Conservation (phyloP, 805 yeast species). For the Ogataea pilisensis region DNA sequence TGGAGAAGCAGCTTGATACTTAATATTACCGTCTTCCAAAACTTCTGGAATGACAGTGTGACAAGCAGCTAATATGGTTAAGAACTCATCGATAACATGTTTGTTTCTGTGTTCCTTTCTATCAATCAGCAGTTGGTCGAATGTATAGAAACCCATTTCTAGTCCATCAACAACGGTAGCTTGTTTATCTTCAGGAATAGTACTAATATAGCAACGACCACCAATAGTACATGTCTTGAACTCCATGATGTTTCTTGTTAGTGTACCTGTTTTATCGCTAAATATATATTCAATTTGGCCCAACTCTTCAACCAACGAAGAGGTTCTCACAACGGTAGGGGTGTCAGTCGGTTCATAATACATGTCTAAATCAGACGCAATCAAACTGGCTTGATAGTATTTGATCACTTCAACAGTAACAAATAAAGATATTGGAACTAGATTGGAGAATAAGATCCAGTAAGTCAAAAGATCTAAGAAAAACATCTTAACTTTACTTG, state of each 20-base stretch:
- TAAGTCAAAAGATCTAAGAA: slow-evolving; percentile 86
- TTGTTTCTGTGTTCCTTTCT: slow-evolving; percentile 31
- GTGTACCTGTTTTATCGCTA: slow-evolving; percentile 96
- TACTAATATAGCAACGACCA: slow-evolving; percentile 82
- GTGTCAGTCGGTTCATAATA: slow-evolving; percentile 85
- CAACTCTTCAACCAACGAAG: slow-evolving; percentile 91
- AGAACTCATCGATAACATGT: slow-evolving; percentile 68
- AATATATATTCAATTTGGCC: slow-evolving; percentile 96
- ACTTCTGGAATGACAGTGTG: slow-evolving; percentile 97
- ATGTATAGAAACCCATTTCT: slow-evolving; percentile 74
- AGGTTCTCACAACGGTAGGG: slow-evolving; percentile 92
- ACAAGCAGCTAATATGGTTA: slow-evolving; percentile 83
- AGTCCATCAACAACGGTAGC: slow-evolving; percentile 72
- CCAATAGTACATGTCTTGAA: slow-evolving; percentile 91
- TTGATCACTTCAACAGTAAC: slow-evolving; percentile 96
- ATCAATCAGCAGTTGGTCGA: slow-evolving; percentile 54
- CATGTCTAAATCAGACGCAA: slow-evolving; percentile 91
- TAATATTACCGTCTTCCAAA: slow-evolving; percentile 57
- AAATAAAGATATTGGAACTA: slow-evolving; percentile 95
- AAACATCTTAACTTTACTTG: slow-evolving; percentile 64
- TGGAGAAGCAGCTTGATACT: slow-evolving; percentile 98
- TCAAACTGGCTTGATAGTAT: slow-evolving; percentile 91
- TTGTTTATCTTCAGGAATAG: slow-evolving; percentile 85
- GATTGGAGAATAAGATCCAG: slow-evolving; percentile 93
- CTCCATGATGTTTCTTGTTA: slow-evolving; percentile 95